Percentiles rank a stretch among this genome's conserved stretches.
phyloP scores from a whole-genome alignment of 2,329 filamentous ascomycete species.

The Botryosphaeria dothidea region DNA sequence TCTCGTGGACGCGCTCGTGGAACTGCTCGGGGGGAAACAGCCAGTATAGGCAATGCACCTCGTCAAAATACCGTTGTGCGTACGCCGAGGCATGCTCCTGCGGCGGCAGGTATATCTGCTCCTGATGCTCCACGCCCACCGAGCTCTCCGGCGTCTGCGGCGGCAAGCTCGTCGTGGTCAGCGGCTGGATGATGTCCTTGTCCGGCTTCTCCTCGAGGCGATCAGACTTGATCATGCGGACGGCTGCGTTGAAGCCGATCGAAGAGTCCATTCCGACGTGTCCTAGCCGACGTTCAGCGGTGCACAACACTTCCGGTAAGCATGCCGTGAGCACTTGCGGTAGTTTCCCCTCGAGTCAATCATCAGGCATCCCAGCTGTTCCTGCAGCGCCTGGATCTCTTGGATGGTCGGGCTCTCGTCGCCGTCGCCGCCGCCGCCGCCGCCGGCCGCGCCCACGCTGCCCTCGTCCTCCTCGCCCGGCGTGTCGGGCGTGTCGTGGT shows the following conservation, averaged over 20 bases:
- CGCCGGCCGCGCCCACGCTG: neutral
- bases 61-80: conserved; percentile 34
- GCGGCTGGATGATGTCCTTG: conserved; percentile 31
- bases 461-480: conserved; percentile 30
- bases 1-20: conserved; percentile 33
- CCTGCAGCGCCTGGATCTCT: conserved; percentile 37
- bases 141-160: conserved; percentile 23
- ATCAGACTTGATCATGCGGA: conserved; percentile 32
- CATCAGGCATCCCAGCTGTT: conserved; percentile 39
- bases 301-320: fast-evolving
- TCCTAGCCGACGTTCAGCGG: conserved; percentile 18
- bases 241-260: conserved; percentile 40
- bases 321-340: conserved; percentile 22
- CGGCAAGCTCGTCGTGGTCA: conserved; percentile 34
- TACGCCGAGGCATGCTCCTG: conserved; percentile 33
- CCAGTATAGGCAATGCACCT: conserved; percentile 40
- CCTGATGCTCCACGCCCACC: conserved; percentile 21
- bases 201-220: conserved; percentile 21
- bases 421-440: conserved; percentile 25
- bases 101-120: conserved; percentile 33
- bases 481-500: conserved; percentile 22
- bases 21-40: conserved; percentile 37
- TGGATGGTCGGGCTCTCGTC: conserved; percentile 26
- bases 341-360: conserved; percentile 36
- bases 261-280: conserved; percentile 40